These are phyloP conservation scores for Vigna mungo DNA, from an alignment of 306 rosid genomes.

Conservation along the genomic window DNA sequence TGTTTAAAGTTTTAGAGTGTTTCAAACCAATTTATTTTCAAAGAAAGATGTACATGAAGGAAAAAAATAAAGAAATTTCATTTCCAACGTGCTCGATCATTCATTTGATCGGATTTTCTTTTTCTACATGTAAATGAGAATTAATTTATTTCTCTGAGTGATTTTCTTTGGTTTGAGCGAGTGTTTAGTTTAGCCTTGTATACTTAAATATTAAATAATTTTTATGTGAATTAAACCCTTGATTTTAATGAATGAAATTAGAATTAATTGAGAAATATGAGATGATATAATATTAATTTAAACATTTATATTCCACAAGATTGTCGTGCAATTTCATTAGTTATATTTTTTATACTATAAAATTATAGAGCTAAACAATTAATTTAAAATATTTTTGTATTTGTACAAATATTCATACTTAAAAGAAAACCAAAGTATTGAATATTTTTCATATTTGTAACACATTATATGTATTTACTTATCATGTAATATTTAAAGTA, in stretches of 20 bases:
- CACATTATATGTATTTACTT: neutral
- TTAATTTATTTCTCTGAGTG: neutral
- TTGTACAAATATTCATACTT: neutral
- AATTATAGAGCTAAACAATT: neutral
- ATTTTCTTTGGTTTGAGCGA: constrained; percentile 5
- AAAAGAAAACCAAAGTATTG: neutral
- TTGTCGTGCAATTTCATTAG: neutral
- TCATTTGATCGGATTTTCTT: neutral
- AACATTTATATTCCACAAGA: neutral
- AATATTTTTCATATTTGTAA: neutral
- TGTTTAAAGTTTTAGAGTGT: too few species aligned
- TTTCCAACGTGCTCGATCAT: neutral
- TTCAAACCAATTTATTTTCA: too few species aligned
- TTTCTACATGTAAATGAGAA: neutral
- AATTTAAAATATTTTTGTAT: neutral
- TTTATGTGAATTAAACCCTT: too few species aligned
- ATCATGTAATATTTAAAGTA: neutral
- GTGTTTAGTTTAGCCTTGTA: neutral
- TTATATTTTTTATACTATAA: neutral
- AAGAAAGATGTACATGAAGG: too few species aligned
- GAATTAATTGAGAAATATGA: neutral
- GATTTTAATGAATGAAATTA: neutral
- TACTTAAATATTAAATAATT: neutral
- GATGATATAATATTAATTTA: neutral
- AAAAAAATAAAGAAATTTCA: too few species aligned